phyloP scores from a whole-genome alignment of 1,284 basidiomycete genomes.

The Microbotryum scabiosae region DNA sequence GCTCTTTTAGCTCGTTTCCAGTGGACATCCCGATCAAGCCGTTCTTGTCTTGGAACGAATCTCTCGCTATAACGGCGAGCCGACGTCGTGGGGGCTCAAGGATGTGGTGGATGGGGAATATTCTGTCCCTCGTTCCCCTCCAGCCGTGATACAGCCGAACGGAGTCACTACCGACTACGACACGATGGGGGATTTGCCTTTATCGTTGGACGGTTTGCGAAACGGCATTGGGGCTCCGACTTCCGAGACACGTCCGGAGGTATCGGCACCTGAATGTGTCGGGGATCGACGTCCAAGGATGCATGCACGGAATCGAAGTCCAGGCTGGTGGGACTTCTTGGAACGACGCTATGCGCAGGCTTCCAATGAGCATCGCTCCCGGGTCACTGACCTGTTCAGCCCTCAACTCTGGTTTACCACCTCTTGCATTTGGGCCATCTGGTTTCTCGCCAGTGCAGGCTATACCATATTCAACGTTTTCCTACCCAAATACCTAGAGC shows the following conservation, averaged over 20 bases:
- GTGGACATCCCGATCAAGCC: conserved; percentile 71
- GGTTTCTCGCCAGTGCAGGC: conserved; percentile 49
- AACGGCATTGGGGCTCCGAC: too few species aligned
- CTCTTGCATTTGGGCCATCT: conserved; percentile 58
- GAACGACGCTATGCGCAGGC: too few species aligned
- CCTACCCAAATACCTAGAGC: conserved; percentile 77
- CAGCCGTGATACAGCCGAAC: not conserved
- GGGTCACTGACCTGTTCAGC: conserved; percentile 65
- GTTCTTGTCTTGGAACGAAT: conserved; percentile 71
- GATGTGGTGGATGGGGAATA: conserved; percentile 56
- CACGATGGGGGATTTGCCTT: not conserved
- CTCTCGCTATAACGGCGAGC: conserved; percentile 69
- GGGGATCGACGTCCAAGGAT: too few species aligned
- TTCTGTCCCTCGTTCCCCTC: too few species aligned
- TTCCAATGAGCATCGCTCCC: conserved; percentile 57
- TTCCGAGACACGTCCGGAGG: too few species aligned
- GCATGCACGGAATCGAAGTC: too few species aligned
- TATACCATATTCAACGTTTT: conserved; percentile 85
- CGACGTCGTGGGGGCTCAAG: conserved; percentile 55
- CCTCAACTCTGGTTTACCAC: conserved; percentile 38
- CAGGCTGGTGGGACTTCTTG: too few species aligned
- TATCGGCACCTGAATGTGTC: too few species aligned
- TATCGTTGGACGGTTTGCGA: not conserved
- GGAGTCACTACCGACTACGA: not conserved
- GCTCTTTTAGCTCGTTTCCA: conserved; percentile 55